Conservation (phyloP, 495 filamentous ascomycete genomes). For the Neurospora sp. region DNA sequence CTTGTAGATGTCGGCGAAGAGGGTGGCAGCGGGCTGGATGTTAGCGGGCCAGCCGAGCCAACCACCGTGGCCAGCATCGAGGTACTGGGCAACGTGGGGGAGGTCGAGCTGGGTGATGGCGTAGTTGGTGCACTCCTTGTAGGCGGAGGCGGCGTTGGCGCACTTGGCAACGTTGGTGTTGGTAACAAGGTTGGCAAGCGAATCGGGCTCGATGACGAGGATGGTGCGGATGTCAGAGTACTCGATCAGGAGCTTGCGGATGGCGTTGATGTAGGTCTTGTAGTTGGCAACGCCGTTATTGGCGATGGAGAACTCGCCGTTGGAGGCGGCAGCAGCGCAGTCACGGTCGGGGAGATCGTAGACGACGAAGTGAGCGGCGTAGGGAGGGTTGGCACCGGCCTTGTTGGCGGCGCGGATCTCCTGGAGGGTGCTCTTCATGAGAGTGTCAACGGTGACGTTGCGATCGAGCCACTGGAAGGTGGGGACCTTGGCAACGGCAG, state of each 20-base stretch:
- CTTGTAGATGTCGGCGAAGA: constrained; percentile 58
- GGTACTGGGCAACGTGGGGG: constrained; percentile 71
- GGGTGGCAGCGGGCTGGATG: constrained; percentile 56
- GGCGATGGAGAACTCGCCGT: constrained; percentile 59
- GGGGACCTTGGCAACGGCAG: constrained; percentile 53
- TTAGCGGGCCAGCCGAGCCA: constrained; percentile 82
- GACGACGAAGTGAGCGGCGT: constrained; percentile 46
- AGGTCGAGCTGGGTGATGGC: constrained; percentile 61
- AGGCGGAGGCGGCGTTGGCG: constrained; percentile 48
- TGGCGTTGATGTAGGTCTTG: constrained; percentile 63
- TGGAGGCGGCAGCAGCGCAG: constrained; percentile 66
- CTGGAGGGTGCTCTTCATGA: constrained; percentile 39
- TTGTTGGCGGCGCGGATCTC: constrained; percentile 49
- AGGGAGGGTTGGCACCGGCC: constrained; percentile 35
- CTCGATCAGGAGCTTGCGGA: constrained; percentile 43
- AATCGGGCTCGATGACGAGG: constrained; percentile 64
- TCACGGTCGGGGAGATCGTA: constrained; percentile 73
- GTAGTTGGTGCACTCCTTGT: constrained; percentile 60
- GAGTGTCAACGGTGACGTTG: constrained; percentile 47
- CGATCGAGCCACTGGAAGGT: constrained; percentile 63
- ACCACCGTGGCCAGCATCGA: constrained; percentile 72
- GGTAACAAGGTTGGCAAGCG: constrained; percentile 71
- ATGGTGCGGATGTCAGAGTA: constrained; percentile 45
- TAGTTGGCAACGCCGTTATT: constrained; percentile 49
- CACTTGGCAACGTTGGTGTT: constrained; percentile 60